Percentiles rank a stretch among this genome's conserved stretches.
These are phyloP conservation scores for Globisporangium megalacanthum DNA, from an alignment of 352 stramenopile genomes.

Conservation along the genomic window DNA sequence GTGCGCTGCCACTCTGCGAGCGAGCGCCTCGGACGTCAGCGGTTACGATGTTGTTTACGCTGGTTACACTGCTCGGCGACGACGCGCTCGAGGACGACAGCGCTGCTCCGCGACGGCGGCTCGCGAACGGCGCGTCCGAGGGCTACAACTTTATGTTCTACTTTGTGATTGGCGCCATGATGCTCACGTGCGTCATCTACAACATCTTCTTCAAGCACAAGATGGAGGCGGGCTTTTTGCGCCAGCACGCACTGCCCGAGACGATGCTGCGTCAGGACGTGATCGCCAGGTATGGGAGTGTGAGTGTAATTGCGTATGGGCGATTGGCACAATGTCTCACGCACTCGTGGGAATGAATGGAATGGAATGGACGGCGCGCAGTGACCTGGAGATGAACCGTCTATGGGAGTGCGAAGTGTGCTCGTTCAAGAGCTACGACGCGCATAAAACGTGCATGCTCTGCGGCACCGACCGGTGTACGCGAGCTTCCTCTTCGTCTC, in stretches of 20 bases:
- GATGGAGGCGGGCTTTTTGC: slow-evolving; percentile 67
- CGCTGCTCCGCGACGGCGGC: slow-evolving; percentile 8
- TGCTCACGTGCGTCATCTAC: slow-evolving; percentile 84
- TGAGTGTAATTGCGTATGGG: background rate
- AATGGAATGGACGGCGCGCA: slow-evolving; percentile 2
- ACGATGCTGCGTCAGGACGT: slow-evolving; percentile 85
- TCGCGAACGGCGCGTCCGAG: slow-evolving; percentile 34
- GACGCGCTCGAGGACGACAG: background rate
- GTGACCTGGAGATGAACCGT: slow-evolving; percentile 79
- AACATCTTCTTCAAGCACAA: slow-evolving; percentile 88
- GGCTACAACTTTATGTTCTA: slow-evolving; percentile 89
- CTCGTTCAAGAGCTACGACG: slow-evolving; percentile 89
- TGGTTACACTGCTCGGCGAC: too few relatives aligned
- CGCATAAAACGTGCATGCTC: slow-evolving; percentile 83
- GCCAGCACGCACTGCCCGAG: slow-evolving; percentile 65
- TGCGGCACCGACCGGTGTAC: slow-evolving; percentile 79
- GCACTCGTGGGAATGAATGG: background rate
- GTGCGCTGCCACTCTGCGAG: too few relatives aligned
- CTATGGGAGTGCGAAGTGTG: slow-evolving; percentile 92
- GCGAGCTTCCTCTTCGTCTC: slow-evolving; percentile 6
- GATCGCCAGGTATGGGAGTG: slow-evolving; percentile 48
- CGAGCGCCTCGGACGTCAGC: too few relatives aligned
- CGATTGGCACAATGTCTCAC: background rate
- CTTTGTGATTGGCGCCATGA: slow-evolving; percentile 83
- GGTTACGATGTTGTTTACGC: too few relatives aligned